Percentiles rank a stretch among this genome's conserved stretches.
Evolutionary conservation across 805 yeast species (phyloP).

Genomic region (Kockiozyma suomiensis): DNA sequence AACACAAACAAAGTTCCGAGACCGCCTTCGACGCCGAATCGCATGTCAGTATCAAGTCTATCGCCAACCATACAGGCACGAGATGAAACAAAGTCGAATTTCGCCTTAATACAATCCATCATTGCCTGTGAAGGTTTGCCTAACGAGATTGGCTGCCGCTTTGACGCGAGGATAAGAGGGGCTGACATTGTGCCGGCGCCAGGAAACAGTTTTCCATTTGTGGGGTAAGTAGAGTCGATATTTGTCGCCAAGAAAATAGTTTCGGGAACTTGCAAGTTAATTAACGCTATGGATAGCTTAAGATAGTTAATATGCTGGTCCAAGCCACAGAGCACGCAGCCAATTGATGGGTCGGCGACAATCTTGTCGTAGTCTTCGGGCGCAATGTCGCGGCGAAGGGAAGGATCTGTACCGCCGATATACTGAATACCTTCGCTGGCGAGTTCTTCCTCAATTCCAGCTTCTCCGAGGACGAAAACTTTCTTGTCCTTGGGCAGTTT

Average conservation of each 20-base stretch:
- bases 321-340: conserved; percentile 88
- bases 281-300: conserved; percentile 77
- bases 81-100: conserved; percentile 53
- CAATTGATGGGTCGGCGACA: conserved; percentile 71
- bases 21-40: conserved; percentile 85
- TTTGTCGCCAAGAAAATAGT: conserved; percentile 88
- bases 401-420: conserved; percentile 82
- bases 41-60: conserved; percentile 91
- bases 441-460: conserved; percentile 82
- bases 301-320: conserved; percentile 77
- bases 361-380: conserved; percentile 45
- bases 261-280: conserved; percentile 67
- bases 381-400: conserved; percentile 52
- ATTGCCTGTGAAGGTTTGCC: conserved; percentile 90
- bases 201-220: conserved; percentile 79
- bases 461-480: conserved; percentile 87
- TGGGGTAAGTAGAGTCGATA: conserved; percentile 92
- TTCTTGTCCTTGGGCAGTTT: conserved; percentile 74
- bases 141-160: conserved; percentile 84
- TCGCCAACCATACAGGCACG: conserved; percentile 93
- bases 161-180: conserved; percentile 70
- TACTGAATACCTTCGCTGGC: conserved; percentile 70
- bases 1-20: conserved; percentile 84
- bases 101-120: conserved; percentile 85
- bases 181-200: conserved; percentile 95